Evolutionary conservation across 176 grass and related monocot genomes (phyloP), one percentile per base, ranked within the genome.

Genomic region (Phoenix dactylifera): DNA sequence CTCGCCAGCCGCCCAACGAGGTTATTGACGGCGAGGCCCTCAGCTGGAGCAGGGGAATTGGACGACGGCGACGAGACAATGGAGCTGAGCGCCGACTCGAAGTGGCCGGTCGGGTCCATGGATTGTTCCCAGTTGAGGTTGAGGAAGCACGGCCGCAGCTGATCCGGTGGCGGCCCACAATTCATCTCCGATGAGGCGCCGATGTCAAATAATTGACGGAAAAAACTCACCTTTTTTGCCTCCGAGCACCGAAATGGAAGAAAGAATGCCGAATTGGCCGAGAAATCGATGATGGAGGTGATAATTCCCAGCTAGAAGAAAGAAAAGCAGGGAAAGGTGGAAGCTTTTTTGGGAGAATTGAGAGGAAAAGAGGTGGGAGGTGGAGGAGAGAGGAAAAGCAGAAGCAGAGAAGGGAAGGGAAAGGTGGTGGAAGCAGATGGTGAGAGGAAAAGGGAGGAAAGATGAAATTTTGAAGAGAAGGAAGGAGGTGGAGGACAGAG

Each of bases 71-170:
- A 14, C 35, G 35, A 44, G 35, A 44, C 10, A 6, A 44, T 44
- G 54, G 88, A 92, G 57, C 65, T 71, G 16, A 86, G 72, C 22
- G 57, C 65, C 59, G 82, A 78, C 71, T 83, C 73, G 35, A 84
- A 66, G 50, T 66, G 80, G 44, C 80, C 68, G 19, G 9, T 39
- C 5, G 65, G 17, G 10, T 30, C 65, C 65, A 22, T 54, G 7
- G 17, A 3, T 4, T 68, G 65, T 26, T 68, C 50, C 65, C 65
- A 68, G 52, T 68, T 68, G n/a, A 68, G 65, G 51, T 68, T 52
- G 65, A 68, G 52, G 24, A 57, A 18, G 60, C 35, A 49, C n/a
- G 30, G 18, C 35, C 32, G 26, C 26, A 55, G 26, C 15, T 55
- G 65, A 29, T 68, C 51, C 26, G 65, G 26, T 29, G 65, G 51